Base-by-base conservation (phyloP, 441 rosid species). In the Eruca vesicaria region DNA sequence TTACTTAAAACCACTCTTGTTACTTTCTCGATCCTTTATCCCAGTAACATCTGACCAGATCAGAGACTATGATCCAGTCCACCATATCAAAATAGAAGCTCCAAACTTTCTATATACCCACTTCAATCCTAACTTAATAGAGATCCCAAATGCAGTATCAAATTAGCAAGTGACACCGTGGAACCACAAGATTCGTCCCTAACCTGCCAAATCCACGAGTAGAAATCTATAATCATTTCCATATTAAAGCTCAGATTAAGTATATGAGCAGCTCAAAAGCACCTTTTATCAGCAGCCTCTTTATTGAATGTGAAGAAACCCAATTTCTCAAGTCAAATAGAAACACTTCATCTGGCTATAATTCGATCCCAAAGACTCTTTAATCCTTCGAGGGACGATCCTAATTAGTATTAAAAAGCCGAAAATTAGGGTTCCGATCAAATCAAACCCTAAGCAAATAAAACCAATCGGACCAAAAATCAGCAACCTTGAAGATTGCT, bases 31-130 rank as follows among this genome's bases (percentile, higher is more conserved):
- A 28, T 79, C 59, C 63, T 81, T 80, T 86, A 88, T 84, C 87
- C 94, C 90, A 86, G n/a, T n/a, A n/a, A 59, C 60, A 78, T 73
- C 70, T 87, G 87, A 83, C 88, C 87, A 78, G 81, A 85, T 84
- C 89, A 84, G 69, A 80, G 76, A 82, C 86, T 78, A 83, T 73
- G 85, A 79, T 82, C 90, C 80, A 79, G 86, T 68, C 85, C 88
- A 89, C 88, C 89, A 86, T 87, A 85, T 71, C 68, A 61, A 28
- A 61, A 31, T 16, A 77, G 80, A 86, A 84, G 82, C 81, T 71
- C 70, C 78, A 80, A 76, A 76, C 69, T 76, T 78, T 75, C 50
- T 57, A 68, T 80, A 84, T 36, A 66, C 16, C 71, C 75, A 79
- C 20, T 74, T 57, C 69, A 58, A 56, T 19, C 32, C 77, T 68